These are phyloP conservation scores for Phytomonas serpens DNA, from an alignment of 208 protist genomes.

Conservation along the genomic window DNA sequence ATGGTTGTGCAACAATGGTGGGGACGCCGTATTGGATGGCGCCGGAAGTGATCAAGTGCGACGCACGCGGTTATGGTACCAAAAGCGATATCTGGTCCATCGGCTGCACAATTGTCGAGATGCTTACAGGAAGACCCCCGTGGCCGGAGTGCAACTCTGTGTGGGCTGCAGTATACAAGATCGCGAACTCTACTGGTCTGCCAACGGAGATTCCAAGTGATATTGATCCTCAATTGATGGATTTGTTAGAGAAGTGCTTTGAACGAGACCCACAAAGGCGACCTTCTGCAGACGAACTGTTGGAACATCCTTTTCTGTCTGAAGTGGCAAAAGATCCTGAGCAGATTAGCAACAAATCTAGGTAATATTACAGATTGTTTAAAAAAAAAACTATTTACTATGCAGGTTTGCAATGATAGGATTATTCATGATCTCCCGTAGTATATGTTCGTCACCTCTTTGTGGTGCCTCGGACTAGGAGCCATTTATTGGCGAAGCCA, in stretches of 20 bases:
- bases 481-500: not conserved
- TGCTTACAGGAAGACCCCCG: constrained; percentile 88
- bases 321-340: constrained; percentile 13
- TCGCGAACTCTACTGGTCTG: constrained; percentile 72
- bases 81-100: constrained; percentile 93
- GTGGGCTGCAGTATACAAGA: constrained; percentile 85
- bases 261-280: constrained; percentile 70
- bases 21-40: constrained; percentile 92
- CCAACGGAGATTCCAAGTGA: constrained; percentile 79
- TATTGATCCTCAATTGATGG: constrained; percentile 63
- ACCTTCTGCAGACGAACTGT: constrained; percentile 47
- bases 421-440: too few species aligned
- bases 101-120: constrained; percentile 92
- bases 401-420: not conserved
- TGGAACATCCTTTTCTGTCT: constrained; percentile 66
- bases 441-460: not conserved
- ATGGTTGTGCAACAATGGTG: constrained; percentile 72
- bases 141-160: constrained; percentile 87
- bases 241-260: constrained; percentile 71
- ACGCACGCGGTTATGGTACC: constrained; percentile 82
- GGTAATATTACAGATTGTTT: not conserved
- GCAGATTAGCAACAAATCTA: not conserved
- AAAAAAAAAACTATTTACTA: constrained; percentile 2
- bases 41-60: constrained; percentile 87
- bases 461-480: not conserved